phyloP scores from a whole-genome alignment of 2,329 filamentous ascomycete species.

The Fusarium incarnatum region DNA sequence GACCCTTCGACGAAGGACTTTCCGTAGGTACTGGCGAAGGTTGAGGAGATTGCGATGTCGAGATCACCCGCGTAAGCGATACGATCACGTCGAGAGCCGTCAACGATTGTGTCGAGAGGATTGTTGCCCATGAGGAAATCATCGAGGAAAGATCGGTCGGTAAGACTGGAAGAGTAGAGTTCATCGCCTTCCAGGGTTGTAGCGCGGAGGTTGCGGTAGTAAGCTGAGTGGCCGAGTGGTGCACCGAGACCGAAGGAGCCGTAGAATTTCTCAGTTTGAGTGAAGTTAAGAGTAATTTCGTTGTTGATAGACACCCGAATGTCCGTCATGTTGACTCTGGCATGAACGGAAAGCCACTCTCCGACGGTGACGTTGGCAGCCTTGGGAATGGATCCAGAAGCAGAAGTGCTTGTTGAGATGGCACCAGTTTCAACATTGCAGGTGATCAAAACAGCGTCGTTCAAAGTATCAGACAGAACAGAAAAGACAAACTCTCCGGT shows the following conservation, averaged over 20 bases:
- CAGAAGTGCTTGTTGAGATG: not conserved
- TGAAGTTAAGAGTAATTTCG: not conserved
- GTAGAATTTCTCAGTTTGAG: not conserved
- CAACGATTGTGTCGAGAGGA: not conserved
- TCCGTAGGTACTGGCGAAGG: not conserved
- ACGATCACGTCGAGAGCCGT: not conserved
- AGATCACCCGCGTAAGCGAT: not conserved
- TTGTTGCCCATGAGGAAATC: not conserved
- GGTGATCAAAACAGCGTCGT: not conserved
- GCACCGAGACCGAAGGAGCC: not conserved
- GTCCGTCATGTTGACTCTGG: conserved; percentile 3
- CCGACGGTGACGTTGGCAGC: not conserved
- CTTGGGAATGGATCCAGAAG: fast-evolving
- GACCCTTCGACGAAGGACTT: not conserved
- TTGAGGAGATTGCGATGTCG: not conserved
- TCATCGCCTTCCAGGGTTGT: not conserved
- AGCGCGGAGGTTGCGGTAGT: not conserved
- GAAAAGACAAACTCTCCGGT: conserved; percentile 2
- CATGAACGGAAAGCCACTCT: not conserved
- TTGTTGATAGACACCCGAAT: not conserved
- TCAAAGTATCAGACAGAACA: not conserved
- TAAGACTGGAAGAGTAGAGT: not conserved
- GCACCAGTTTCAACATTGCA: not conserved
- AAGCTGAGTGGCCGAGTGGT: not conserved
- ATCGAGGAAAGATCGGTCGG: not conserved